Base-by-base conservation (phyloP, 805 yeast genomes). In the Ascoidea tarda region DNA sequence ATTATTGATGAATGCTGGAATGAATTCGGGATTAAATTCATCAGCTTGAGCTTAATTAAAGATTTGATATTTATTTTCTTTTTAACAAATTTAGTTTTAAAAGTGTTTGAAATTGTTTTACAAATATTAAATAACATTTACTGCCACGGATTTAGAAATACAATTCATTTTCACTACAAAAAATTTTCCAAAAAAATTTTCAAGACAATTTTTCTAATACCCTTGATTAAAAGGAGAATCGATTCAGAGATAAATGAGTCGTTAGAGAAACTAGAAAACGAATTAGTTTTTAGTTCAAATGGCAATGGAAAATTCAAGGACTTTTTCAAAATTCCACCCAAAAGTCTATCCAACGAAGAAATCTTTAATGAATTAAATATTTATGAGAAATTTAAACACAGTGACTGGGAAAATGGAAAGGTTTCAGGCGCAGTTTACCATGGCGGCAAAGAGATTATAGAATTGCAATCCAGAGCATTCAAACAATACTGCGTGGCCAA, bases 351-450 rank as follows among this genome's bases (percentile, higher is more conserved):
- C 1, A 69, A 73, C 14, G 66, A 63, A 1, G 66, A 66, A 16
- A 75, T 93, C 6, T 52, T 73, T 33, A 60, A 60, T 0, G 79
- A 81, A 54, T 67, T 93, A 54, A 76, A 78, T 44, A 65, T 67
- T 33, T 67, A 79, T 33, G 68, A 72, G 45, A 55, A 62, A 0
- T 52, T 89, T 58, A 75, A 81, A 53, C 87, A 85, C 58, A 72
- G 87, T 1, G 83, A 81, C 53, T 91, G 97, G 96, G 76, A 82
- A 62, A 72, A 74, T 47, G 99, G 99, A 5, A 75, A 80, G 59
- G 84, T 91, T 4, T 85, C 95, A 16, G 99, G 99, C 5, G 98
- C 97, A 0, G 97, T 91, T 8, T 91, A 91, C 62, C 98, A 93
- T 61, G 97, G 98, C 33, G 97, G 97, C 12, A 70, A 74, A n/a